Evolutionary conservation across 805 yeast genomes (phyloP), one percentile per base, ranked within the genome.

Genomic region (Wickerhamomyces chambardii): DNA sequence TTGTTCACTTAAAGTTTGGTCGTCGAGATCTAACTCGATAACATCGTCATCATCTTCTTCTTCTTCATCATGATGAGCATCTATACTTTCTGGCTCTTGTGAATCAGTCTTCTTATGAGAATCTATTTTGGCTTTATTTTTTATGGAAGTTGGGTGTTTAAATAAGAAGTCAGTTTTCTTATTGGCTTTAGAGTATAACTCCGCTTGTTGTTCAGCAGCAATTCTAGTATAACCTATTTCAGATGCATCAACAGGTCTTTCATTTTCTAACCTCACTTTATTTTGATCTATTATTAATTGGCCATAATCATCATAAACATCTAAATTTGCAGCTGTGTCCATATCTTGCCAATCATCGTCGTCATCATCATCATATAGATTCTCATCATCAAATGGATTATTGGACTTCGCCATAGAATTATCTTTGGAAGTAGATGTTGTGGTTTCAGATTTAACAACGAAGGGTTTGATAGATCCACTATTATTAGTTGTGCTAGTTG

Each of bases 171-270:
- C 78, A 1, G 82, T 75, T 39, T 68, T 64, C 35, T 64, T 68
- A 46, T 75, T 78, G 5, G 74, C 61, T 27, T 55, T 62, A 24
- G 68, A 61, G 41, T 82, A 83, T 43, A 78, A 75, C 16, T 79
- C 79, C 7, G 87, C 85, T 52, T 92, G 97, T 43, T 80, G 86
- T 46, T 84, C 92, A 2, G 78, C 83, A 21, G 86, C 85, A 8
- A 92, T 81, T 48, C 94, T 80, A 1, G 97, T 92, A 54, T 92
- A 92, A 0, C 95, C 73, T 29, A 72, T 71, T 1, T 75, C 75
- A 14, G 61, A 65, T 21, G 68, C 63, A 16, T 61, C 55, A 5
- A 55, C 40, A 17, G 47, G 35, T 15, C 44, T 34, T 16, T 42
- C 44, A 21, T 38, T 39, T 10, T 47, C 42, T 12, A 43, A 47